phyloP scores from a whole-genome alignment of 169 alveolate species.

The Eimeria mitis region DNA sequence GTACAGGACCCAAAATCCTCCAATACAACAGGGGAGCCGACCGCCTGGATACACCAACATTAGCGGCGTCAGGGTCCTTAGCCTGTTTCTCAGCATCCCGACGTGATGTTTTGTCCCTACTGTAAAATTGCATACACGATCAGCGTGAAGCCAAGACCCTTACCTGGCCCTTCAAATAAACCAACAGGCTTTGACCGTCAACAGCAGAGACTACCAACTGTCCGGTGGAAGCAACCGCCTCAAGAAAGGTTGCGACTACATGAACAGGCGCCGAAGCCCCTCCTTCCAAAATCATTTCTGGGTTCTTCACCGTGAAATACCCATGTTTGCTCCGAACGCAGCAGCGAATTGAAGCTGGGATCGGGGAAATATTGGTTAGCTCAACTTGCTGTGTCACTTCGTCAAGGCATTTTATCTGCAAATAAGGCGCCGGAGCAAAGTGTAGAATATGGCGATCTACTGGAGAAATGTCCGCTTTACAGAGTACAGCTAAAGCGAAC shows the following conservation, averaged over 20 bases:
- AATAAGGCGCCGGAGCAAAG: background rate
- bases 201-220: slow-evolving; percentile 92
- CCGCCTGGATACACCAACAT: slow-evolving; percentile 17
- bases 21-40: slow-evolving; percentile 55
- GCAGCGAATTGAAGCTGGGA: slow-evolving; percentile 95
- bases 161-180: slow-evolving; percentile 83
- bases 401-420: slow-evolving; percentile 84
- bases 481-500: background rate
- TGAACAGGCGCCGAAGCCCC: slow-evolving; percentile 91
- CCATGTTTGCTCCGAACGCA: slow-evolving; percentile 93
- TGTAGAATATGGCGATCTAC: background rate
- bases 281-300: slow-evolving; percentile 92
- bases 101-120: background rate
- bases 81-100: background rate
- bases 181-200: slow-evolving; percentile 94
- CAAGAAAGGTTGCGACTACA: slow-evolving; percentile 95
- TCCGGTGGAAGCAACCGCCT: slow-evolving; percentile 92
- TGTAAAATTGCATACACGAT: background rate
- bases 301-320: slow-evolving; percentile 92
- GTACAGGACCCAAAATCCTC: slow-evolving; percentile 37
- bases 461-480: no score
- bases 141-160: background rate
- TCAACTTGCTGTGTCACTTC: slow-evolving; percentile 90
- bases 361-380: slow-evolving; percentile 94
- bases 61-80: background rate